Base-by-base conservation (phyloP, 2,329 filamentous ascomycete genomes). In the Xylaria sp. region DNA sequence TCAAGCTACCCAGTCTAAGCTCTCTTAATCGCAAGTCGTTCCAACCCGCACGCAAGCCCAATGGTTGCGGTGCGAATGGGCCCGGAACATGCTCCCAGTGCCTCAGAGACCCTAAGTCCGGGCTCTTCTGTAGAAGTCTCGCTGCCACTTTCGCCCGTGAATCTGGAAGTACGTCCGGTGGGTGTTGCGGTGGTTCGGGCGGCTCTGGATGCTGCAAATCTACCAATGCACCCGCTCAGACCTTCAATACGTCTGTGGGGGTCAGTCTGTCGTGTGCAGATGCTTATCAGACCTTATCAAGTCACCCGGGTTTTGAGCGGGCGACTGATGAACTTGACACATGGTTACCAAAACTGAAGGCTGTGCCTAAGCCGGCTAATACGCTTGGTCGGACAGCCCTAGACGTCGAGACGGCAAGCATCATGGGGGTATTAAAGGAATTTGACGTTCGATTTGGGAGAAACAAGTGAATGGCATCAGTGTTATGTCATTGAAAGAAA, bases 71-170 rank as follows among this genome's bases (percentile, higher is more conserved):
- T 31, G 84, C 87, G 44, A 90, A 90, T 62, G 92, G 92, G 0
- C 93, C 93, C 0, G 93, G 93, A 10, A 92, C 90, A 17, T 96
- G 93, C 77, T 87, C 90, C 4, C 92, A 95, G 80, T 96, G 93
- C 77, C 86, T 91, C 67, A 84, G 88, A 1, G 92, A 95, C 77
- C 92, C 93, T 20, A 90, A 91, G 77, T 93, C 92, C 3, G 93
- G 92, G 1, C 87, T 94, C 44, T 96, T 96, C 83, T 96, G 93
- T 80, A 91, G 93, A 70, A 91, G 92, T 11, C 87, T 95, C 61
- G 92, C 92, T 28, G 92, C 92, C 69, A 90, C 83, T 72, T 82
- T 88, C 68, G 82, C 84, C 67, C 83, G 83, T 68, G 80, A 82
- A 58, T 76, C 62, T 15, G 71, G 72, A 31, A 67, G 54, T 44